phyloP scores from a whole-genome alignment of 192 early-diverging fungal species.

The Coemansia furcata region DNA sequence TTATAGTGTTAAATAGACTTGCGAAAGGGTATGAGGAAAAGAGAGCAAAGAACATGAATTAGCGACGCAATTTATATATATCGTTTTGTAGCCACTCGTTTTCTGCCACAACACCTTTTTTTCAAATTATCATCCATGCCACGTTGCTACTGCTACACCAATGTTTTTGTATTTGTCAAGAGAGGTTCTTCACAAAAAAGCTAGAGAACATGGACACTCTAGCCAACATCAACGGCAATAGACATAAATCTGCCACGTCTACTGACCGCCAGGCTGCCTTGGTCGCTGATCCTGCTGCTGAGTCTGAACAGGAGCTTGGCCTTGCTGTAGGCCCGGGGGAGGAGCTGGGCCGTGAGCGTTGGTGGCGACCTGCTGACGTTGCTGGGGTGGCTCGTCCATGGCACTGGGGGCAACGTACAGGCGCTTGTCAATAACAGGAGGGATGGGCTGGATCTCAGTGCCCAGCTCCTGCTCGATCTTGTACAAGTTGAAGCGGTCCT shows the following conservation, averaged over 20 bases:
- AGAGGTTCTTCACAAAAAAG: constrained; percentile 3
- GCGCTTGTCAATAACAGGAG: constrained; percentile 92
- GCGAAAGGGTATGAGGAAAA: background rate
- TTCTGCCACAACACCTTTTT: background rate
- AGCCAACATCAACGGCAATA: background rate
- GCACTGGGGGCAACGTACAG: constrained; percentile 81
- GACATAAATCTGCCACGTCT: background rate
- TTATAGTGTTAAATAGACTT: background rate
- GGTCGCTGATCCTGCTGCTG: constrained; percentile 2
- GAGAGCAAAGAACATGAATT: background rate
- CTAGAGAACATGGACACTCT: background rate
- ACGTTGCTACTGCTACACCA: background rate
- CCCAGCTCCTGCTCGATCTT: constrained; percentile 97
- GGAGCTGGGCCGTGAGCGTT: constrained; percentile 33
- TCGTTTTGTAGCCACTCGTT: background rate
- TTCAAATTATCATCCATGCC: background rate
- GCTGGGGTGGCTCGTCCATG: constrained; percentile 65
- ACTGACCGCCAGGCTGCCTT: background rate
- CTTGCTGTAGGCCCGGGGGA: constrained; percentile 28
- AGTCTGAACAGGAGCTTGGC: background rate
- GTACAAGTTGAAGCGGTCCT: constrained; percentile 97
- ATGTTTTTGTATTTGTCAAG: background rate
- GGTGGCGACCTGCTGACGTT: constrained; percentile 30
- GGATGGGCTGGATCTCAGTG: constrained; percentile 98
- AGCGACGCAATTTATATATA: background rate